Evolutionary conservation across 106 monocot genomes (phyloP), one percentile per base, ranked within the genome.

Genomic region (Apostasia shenzhenica): DNA sequence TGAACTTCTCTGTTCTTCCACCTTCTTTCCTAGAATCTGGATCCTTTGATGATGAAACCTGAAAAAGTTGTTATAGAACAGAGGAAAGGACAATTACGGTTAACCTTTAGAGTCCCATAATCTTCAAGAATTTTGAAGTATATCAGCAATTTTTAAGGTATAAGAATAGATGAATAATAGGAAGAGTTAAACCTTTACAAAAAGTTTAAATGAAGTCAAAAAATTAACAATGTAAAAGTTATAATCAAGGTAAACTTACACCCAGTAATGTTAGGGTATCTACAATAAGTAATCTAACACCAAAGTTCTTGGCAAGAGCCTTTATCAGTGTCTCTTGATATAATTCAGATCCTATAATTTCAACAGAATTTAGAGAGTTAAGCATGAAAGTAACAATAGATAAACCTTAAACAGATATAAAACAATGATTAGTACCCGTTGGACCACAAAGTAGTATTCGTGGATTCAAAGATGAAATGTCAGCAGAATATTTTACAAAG

Each of bases 401-500:
- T 47, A 14, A 71, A 59, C 5, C 10, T 48, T 10, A 63, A 61
- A 65, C 41, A 38, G 38, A 39, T 44, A 65, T 40, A 75, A 60
- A 41, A 48, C 57, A 59, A 42, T 54, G 41, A 26, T 26, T 2
- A 42, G 54, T 71, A 97, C 97, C 97, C 75, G 85, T 57, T 61
- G 92, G 92, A 70, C 97, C 97, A 77, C 92, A 89, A 61, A 97
- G 81, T 11, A 97, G 75, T 40, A 97, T 83, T 48, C 87, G 70
- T 53, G 80, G 82, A 78, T 81, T 83, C 57, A 83, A 67, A 69
- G 92, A 92, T 65, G 92, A 82, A 73, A 97, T 83, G 14, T 87
- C 78, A 55, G 82, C 64, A 40, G 97, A 74, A 59, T 77, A 97
- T 66, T 90, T 92, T 40, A 75, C 67, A 68, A 79, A 89, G 51